These are phyloP conservation scores for Maudiozyma bulderi DNA, from an alignment of 805 yeast species.

Conservation along the genomic window DNA sequence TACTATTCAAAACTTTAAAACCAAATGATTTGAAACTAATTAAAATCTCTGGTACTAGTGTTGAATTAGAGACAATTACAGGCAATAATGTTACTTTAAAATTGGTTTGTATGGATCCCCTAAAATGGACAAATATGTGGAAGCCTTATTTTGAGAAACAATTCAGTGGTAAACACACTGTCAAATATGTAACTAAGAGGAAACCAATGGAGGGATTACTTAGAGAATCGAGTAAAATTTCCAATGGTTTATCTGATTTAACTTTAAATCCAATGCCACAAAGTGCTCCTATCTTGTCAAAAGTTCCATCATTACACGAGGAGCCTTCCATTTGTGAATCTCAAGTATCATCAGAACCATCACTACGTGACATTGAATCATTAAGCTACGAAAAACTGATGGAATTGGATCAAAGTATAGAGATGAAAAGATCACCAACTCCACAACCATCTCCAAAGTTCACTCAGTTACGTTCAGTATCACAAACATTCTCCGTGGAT, in stretches of 20 bases:
- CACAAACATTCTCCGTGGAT: conserved; percentile 11
- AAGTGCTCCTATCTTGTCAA: background rate
- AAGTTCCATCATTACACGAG: background rate
- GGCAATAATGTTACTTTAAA: conserved; percentile 16
- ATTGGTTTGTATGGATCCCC: conserved; percentile 15
- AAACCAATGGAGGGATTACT: background rate
- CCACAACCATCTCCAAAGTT: background rate
- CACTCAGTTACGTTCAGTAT: conserved; percentile 8
- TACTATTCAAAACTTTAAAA: conserved; percentile 21
- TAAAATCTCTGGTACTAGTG: conserved; percentile 4
- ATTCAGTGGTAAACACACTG: background rate
- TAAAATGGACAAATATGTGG: conserved; percentile 24
- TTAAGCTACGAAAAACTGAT: conserved; percentile 19
- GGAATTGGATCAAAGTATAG: conserved; percentile 17
- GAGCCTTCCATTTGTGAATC: background rate
- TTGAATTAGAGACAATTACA: conserved; percentile 13
- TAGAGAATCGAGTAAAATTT: background rate
- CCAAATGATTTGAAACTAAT: conserved; percentile 15
- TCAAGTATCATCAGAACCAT: conserved; percentile 1
- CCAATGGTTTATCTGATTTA: background rate
- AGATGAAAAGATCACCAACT: conserved; percentile 14
- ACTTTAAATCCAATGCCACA: background rate
- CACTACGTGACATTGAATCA: conserved; percentile 17
- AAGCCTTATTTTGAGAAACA: conserved; percentile 9
- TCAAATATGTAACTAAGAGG: background rate